Conservation (phyloP, 2,329 filamentous ascomycete species). For the Pyricularia pennisetigena region DNA sequence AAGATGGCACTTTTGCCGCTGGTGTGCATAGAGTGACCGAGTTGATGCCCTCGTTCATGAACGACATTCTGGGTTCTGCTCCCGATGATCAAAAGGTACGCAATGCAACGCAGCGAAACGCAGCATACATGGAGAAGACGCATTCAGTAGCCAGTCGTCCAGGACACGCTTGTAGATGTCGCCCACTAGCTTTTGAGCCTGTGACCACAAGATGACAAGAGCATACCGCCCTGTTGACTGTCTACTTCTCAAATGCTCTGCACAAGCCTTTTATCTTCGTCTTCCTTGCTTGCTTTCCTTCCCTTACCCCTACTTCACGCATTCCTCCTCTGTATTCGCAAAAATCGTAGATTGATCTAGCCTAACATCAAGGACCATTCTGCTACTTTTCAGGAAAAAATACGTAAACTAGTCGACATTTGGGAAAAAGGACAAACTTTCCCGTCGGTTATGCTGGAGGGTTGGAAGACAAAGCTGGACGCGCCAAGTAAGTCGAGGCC, state of each 20-base stretch:
- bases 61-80: slow-evolving; percentile 81
- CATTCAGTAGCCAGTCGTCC: not conserved
- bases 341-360: not conserved
- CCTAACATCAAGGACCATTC: slow-evolving; percentile 1
- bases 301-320: not conserved
- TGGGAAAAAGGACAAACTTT: slow-evolving; percentile 97
- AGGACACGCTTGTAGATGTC: not conserved
- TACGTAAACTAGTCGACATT: slow-evolving; percentile 90
- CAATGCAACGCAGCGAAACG: slow-evolving; percentile 20
- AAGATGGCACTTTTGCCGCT: slow-evolving; percentile 87
- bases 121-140: not conserved
- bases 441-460: slow-evolving; percentile 64
- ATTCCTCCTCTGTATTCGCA: not conserved
- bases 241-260: not conserved
- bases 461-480: slow-evolving; percentile 74
- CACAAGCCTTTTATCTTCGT: not conserved
- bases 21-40: slow-evolving; percentile 96
- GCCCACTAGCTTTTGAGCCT: slow-evolving; percentile 1
- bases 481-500: slow-evolving; percentile 26
- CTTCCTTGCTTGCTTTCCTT: not conserved
- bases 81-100: slow-evolving; percentile 96
- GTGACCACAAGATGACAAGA: not conserved
- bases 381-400: slow-evolving; percentile 60
- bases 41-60: slow-evolving; percentile 86
- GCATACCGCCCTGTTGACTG: not conserved